Evolutionary conservation across 768 basidiomycete species (phyloP).

Genomic region (Neoboletus brunneissimus): DNA sequence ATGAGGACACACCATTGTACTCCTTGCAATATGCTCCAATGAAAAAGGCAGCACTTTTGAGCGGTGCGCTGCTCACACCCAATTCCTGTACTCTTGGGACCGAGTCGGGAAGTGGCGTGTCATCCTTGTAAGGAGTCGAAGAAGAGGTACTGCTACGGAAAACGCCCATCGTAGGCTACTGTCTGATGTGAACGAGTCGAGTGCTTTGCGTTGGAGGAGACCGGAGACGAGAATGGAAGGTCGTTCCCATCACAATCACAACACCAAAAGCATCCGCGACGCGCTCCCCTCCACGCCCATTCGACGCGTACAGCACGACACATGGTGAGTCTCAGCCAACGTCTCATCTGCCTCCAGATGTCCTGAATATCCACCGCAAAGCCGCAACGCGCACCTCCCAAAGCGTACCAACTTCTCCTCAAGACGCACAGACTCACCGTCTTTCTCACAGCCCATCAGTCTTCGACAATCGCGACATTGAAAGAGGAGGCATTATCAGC

Average conservation of each 20-base stretch:
- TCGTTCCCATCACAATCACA: conserved; percentile 18
- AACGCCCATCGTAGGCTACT: conserved; percentile 44
- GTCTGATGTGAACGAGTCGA: conserved; percentile 6
- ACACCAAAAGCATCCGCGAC: neutral
- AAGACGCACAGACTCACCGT: conserved; percentile 73
- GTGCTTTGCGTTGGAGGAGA: conserved; percentile 20
- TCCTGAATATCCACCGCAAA: conserved; percentile 17
- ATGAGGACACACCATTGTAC: conserved; percentile 77
- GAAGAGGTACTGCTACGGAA: conserved; percentile 49
- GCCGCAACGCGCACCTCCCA: conserved; percentile 57
- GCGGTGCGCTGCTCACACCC: conserved; percentile 84
- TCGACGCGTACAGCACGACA: neutral
- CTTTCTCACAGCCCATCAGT: conserved; percentile 54
- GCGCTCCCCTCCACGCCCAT: neutral
- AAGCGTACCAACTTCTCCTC: conserved; percentile 64
- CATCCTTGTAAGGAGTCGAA: conserved; percentile 55
- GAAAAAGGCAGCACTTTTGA: conserved; percentile 97
- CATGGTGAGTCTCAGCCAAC: conserved; percentile 19
- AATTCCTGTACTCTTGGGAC: conserved; percentile 84
- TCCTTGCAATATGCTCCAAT: conserved; percentile 95
- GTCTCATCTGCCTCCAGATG: neutral
- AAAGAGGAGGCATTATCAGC: conserved; percentile 66
- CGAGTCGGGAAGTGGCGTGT: conserved; percentile 60
- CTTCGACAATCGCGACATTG: conserved; percentile 52
- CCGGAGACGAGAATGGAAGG: conserved; percentile 23